These are phyloP conservation scores for Dictyostelium intermedium DNA, from an alignment of 78 protist genomes.

Conservation along the genomic window DNA sequence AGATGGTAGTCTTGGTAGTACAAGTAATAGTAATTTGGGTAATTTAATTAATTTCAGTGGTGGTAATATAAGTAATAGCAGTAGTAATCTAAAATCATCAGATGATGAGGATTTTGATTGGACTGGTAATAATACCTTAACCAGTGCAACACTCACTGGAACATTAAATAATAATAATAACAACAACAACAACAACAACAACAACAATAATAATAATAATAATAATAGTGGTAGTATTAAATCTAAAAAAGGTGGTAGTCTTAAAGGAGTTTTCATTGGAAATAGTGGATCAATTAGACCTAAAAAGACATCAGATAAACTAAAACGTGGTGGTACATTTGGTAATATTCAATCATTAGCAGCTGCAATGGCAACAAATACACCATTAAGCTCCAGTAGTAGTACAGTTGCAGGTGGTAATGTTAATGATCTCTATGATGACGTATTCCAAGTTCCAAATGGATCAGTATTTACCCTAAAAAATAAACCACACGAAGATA, in stretches of 20 bases:
- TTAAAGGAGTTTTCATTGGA: neutral
- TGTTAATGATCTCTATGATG: conserved; percentile 29
- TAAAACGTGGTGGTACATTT: conserved; percentile 43
- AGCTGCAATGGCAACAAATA: neutral
- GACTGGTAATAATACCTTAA: neutral
- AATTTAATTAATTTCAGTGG: neutral
- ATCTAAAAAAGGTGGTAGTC: conserved; percentile 23
- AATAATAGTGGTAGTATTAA: neutral
- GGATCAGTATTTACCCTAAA: neutral
- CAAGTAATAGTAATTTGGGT: neutral
- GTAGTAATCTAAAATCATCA: neutral
- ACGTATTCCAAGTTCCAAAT: conserved; percentile 22
- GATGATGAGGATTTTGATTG: conserved; percentile 69
- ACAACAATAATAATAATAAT: neutral
- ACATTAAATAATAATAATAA: neutral
- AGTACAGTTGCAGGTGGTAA: neutral
- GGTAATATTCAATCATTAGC: conserved; percentile 43
- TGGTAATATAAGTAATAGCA: neutral
- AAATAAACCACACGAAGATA: conserved; percentile 2
- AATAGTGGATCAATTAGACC: neutral
- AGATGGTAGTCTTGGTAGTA: neutral
- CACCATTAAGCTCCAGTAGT: conserved; percentile 36
- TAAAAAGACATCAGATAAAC: neutral
- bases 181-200: neutral
- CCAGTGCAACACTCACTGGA: neutral